A percentile compares a stretch with the other conserved stretches of the same genome.
Evolutionary conservation across 2,329 filamentous ascomycete species (phyloP).

Genomic region (Ophiostoma piceae): DNA sequence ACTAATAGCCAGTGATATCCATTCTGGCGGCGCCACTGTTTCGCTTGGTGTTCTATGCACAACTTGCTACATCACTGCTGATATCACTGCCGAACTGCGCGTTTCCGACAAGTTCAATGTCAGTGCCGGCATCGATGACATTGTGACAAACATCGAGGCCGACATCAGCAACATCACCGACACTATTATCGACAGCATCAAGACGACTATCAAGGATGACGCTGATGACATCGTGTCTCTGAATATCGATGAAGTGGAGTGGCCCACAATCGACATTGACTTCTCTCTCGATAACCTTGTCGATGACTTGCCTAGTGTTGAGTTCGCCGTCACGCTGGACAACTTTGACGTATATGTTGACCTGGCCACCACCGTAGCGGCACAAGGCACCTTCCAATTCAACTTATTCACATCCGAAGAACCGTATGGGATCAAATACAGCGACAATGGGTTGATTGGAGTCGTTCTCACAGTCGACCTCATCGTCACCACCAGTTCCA

Average conservation of each 20-base stretch:
- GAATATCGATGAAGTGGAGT: constrained; percentile 21
- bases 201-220: constrained; percentile 35
- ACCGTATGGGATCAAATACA: background rate
- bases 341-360: constrained; percentile 46
- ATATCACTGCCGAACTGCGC: constrained; percentile 17
- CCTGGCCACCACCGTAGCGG: constrained; percentile 44
- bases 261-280: constrained; percentile 34
- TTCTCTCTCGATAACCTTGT: constrained; percentile 41
- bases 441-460: background rate
- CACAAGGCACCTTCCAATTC: constrained; percentile 28
- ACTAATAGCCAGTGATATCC: background rate
- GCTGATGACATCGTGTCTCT: constrained; percentile 32
- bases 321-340: constrained; percentile 46
- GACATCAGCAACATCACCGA: constrained; percentile 21
- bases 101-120: background rate
- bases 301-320: constrained; percentile 38
- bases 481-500: constrained; percentile 32
- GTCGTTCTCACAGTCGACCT: background rate
- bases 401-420: background rate
- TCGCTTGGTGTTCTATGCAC: constrained; percentile 17
- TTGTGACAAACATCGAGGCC: constrained; percentile 8
- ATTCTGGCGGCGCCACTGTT: background rate
- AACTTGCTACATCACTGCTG: constrained; percentile 22
- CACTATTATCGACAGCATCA: constrained; percentile 16
- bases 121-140: constrained; percentile 15